Base-by-base conservation (phyloP, 257 asterid genomes). In the Jacaranda copaia region DNA sequence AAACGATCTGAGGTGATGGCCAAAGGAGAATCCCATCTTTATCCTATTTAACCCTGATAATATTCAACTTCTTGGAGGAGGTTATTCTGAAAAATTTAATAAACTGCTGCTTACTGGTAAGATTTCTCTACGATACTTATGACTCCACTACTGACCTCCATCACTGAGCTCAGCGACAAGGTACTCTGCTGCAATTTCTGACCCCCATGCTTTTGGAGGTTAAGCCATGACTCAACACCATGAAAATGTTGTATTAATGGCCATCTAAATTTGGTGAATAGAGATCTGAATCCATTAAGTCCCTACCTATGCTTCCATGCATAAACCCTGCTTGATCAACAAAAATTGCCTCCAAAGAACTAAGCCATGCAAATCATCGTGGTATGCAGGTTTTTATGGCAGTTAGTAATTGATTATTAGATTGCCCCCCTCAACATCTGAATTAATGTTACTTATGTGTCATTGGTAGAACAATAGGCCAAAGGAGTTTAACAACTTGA, bases 331-430 rank as follows among this genome's bases (percentile, higher is more conserved):
- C 70, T n/a, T 65, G 32, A 39, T 65, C 70, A 39, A 25, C 8
- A n/a, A 6, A 65, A 65, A 36, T 65, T 65, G 70, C 35, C 15
- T 65, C 53, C 32, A 40, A 65, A 65, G 53, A 39, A 62, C 45
- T 15, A 12, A 18, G 25, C 48, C 6, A 35, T 35, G 68, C 9
- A 35, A 8, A 36, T 62, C 6, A 35, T 11, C 20, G 8, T 38
- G 19, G 46, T 38, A 12, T 62, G 32, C 2, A 2, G 46, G 45
- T 20, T 32, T 62, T 62, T 62, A 35, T 38, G 49, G 19, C 4
- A 62, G 38, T 62, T 39, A 39, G 32, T 36, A 4, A 38, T 62
- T 4, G 5, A 58, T 58, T 18, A 58, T 9, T 8, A 7, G 35
- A 38, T 3, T 25, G 32, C 32, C 32, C 2, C 1, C 32, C 32